Conservation (phyloP, 1,284 basidiomycete genomes). For the Blastosporella zonata region DNA sequence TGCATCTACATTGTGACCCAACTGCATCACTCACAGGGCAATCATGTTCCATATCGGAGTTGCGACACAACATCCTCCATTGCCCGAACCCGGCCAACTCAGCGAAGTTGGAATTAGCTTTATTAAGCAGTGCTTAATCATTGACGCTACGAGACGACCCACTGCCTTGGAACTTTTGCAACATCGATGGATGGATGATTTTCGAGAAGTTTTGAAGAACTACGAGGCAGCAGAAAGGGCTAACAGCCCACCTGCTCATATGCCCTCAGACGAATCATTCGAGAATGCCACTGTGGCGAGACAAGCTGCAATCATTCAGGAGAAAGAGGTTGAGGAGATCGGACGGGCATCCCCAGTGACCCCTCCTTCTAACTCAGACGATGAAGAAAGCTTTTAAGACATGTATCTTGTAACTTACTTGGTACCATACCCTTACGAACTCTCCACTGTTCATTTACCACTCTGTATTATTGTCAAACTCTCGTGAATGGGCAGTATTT, state of each 20-base stretch:
- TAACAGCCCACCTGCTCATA: conserved; percentile 44
- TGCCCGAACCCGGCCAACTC: conserved; percentile 90
- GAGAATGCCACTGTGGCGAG: conserved; percentile 52
- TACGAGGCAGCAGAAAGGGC: conserved; percentile 66
- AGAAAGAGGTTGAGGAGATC: conserved; percentile 58
- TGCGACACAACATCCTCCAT: conserved; percentile 92
- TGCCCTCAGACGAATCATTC: conserved; percentile 45
- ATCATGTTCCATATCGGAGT: conserved; percentile 99
- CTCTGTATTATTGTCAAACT: no score
- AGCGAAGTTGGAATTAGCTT: conserved; percentile 92
- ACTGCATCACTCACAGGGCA: conserved; percentile 62
- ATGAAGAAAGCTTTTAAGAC: neutral
- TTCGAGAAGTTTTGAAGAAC: conserved; percentile 63
- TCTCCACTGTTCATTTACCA: no score
- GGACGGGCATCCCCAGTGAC: conserved; percentile 37
- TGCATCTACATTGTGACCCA: conserved; percentile 5
- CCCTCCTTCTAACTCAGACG: conserved; percentile 25
- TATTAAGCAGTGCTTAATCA: conserved; percentile 87
- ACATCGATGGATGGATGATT: conserved; percentile 89
- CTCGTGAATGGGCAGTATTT: no score
- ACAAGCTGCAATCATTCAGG: conserved; percentile 55
- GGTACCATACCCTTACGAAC: neutral
- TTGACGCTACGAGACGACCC: conserved; percentile 85
- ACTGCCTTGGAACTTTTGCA: conserved; percentile 83
- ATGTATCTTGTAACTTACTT: conserved; percentile 12